phyloP scores from a whole-genome alignment of 805 yeast genomes.

The Wickerhamiella australiensis region DNA sequence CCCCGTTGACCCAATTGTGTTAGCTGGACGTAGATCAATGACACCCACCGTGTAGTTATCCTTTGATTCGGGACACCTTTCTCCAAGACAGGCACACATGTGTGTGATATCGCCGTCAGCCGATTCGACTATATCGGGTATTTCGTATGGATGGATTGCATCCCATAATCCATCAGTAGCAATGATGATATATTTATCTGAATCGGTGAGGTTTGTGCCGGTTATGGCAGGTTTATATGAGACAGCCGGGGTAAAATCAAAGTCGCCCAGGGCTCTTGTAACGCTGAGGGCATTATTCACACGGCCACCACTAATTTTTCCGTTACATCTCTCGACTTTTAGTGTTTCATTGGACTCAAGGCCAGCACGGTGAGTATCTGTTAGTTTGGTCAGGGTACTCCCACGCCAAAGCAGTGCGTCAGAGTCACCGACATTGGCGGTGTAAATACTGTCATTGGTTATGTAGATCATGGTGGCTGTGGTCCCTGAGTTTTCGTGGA shows the following conservation, averaged over 20 bases:
- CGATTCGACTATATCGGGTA: background rate
- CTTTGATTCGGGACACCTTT: background rate
- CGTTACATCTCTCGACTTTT: background rate
- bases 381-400: background rate
- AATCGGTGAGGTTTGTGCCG: background rate
- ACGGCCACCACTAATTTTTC: background rate
- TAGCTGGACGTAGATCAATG: background rate
- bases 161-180: conserved; percentile 7
- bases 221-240: background rate
- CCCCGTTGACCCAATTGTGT: background rate
- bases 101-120: background rate
- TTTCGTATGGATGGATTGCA: background rate
- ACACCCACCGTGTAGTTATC: background rate
- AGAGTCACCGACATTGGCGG: conserved; percentile 8
- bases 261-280: conserved; percentile 1
- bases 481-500: background rate
- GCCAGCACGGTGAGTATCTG: background rate
- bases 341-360: background rate
- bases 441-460: background rate
- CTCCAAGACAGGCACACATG: background rate
- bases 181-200: background rate
- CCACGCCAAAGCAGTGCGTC: background rate
- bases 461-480: conserved; percentile 3
- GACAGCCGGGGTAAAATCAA: background rate
- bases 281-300: background rate